Conservation (phyloP, 192 early-diverging fungal species). For the Backusella psychrophila region DNA sequence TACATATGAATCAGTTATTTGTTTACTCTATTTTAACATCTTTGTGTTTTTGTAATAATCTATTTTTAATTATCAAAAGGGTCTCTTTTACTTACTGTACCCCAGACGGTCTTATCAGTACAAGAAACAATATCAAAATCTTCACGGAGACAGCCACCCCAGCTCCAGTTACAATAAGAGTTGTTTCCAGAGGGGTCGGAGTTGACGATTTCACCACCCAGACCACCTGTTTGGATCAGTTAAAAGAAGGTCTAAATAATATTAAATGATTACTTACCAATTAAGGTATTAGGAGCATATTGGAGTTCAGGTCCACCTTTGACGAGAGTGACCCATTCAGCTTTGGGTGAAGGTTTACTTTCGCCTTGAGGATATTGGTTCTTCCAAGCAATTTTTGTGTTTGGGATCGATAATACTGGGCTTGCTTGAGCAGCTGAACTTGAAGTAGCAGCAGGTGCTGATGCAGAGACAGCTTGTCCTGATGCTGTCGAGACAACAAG, state of each 20-base stretch:
- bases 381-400: constrained; percentile 32
- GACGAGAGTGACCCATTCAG: constrained; percentile 37
- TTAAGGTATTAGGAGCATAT: constrained; percentile 29
- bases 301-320: constrained; percentile 36
- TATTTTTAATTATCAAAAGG: background rate
- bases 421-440: background rate
- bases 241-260: background rate
- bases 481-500: background rate
- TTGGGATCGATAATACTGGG: constrained; percentile 13
- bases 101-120: constrained; percentile 46
- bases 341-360: constrained; percentile 31
- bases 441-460: background rate
- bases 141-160: constrained; percentile 38
- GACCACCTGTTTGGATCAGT: background rate
- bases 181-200: constrained; percentile 10
- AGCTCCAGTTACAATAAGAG: constrained; percentile 54
- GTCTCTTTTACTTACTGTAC: constrained; percentile 15
- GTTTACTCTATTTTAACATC: background rate
- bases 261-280: constrained; percentile 22
- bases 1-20: background rate
- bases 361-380: constrained; percentile 32
- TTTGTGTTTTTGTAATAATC: background rate
- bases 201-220: constrained; percentile 19
- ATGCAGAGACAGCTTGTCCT: background rate
- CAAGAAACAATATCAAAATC: constrained; percentile 37